Evolutionary conservation across 2,329 filamentous ascomycete species (phyloP).

Genomic region (Colletotrichum euphorbiae): DNA sequence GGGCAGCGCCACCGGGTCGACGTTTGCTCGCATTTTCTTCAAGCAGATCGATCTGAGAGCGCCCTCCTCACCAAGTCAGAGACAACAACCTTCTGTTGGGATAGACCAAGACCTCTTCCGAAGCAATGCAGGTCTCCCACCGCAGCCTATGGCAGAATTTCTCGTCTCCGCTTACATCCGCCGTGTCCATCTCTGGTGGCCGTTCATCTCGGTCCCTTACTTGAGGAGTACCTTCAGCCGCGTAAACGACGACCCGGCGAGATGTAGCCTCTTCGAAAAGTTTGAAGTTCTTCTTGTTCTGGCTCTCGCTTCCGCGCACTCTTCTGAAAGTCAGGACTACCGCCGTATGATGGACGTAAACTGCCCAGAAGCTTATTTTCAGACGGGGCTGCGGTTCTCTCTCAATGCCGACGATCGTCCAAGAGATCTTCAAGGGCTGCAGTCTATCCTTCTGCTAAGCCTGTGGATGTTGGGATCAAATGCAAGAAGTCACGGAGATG

Average conservation of each 20-base stretch:
- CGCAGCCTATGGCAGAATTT: slow-evolving; percentile 38
- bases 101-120: neutral
- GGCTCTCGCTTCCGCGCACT: slow-evolving; percentile 40
- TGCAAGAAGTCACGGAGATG: slow-evolving; percentile 37
- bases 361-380: slow-evolving; percentile 41
- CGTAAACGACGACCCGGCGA: slow-evolving; percentile 38
- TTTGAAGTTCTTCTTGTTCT: slow-evolving; percentile 41
- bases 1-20: slow-evolving; percentile 43
- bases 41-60: slow-evolving; percentile 41
- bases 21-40: slow-evolving; percentile 45
- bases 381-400: slow-evolving; percentile 43
- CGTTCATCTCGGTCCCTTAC: slow-evolving; percentile 42
- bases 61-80: neutral
- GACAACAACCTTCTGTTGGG: neutral
- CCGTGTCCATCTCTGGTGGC: slow-evolving; percentile 45
- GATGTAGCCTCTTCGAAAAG: slow-evolving; percentile 38
- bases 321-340: slow-evolving; percentile 36
- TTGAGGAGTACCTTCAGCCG: slow-evolving; percentile 36
- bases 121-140: slow-evolving; percentile 41
- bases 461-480: slow-evolving; percentile 45
- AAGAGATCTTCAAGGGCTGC: slow-evolving; percentile 41
- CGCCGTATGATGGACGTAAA: slow-evolving; percentile 43
- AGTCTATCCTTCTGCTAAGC: slow-evolving; percentile 42
- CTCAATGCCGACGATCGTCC: slow-evolving; percentile 40
- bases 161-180: slow-evolving; percentile 42